A percentile compares a stretch with the other conserved stretches of the same genome.
Conservation (phyloP, 2,329 filamentous ascomycete genomes). For the Zasmidium cellare region DNA sequence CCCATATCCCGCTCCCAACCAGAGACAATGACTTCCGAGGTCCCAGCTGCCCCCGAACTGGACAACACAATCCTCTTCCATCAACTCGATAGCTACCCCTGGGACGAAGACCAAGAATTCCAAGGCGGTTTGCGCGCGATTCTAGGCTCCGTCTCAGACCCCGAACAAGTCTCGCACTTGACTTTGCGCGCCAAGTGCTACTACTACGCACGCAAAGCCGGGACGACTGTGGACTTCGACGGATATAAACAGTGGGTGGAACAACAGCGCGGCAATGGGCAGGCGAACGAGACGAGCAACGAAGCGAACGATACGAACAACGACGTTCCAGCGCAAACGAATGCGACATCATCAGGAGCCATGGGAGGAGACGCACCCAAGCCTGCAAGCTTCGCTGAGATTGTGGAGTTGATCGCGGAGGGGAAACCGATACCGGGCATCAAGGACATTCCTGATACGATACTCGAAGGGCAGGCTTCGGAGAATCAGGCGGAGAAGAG, state of each 20-base stretch:
- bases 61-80: constrained; percentile 48
- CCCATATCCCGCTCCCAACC: background rate
- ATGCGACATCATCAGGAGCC: constrained; percentile 9
- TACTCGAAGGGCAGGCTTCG: constrained; percentile 69
- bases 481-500: constrained; percentile 54
- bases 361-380: constrained; percentile 62
- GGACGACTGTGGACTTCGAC: constrained; percentile 61
- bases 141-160: constrained; percentile 57
- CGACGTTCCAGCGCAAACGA: background rate
- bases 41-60: constrained; percentile 1
- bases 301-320: background rate
- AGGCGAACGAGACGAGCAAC: background rate
- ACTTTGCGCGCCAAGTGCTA: constrained; percentile 68
- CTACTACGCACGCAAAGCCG: constrained; percentile 57
- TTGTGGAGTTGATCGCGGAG: constrained; percentile 79
- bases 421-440: constrained; percentile 86
- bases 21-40: constrained; percentile 23
- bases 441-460: constrained; percentile 77
- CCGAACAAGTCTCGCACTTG: constrained; percentile 57
- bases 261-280: constrained; percentile 27
- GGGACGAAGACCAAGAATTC: constrained; percentile 68
- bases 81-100: constrained; percentile 66
- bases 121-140: constrained; percentile 67
- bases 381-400: constrained; percentile 79
- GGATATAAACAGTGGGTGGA: constrained; percentile 66